Base-by-base conservation (phyloP, 2,329 filamentous ascomycete species). In the Sphaceloma murrayae region DNA sequence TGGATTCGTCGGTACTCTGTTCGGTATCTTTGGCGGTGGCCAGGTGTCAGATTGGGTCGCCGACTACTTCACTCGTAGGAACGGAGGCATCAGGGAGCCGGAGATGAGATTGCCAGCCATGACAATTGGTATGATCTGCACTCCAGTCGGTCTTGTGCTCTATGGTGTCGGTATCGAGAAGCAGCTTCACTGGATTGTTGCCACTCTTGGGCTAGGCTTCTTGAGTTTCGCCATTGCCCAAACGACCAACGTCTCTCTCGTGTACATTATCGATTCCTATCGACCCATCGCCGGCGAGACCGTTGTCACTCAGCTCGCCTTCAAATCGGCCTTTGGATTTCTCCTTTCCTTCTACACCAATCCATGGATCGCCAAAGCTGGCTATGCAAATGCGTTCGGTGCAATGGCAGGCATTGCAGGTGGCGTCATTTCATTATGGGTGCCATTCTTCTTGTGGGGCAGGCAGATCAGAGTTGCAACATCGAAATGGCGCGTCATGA, bases 291-390 rank as follows among this genome's bases (percentile, higher is more conserved):
- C 73, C 3, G 74, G 73, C 5, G 75, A 78, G 54, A 61, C 74
- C 8, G 68, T 68, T 0, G 58, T 78, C 14, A 66, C 73, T 0
- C 66, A 73, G 18, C 50, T 52, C 8, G 51, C 47, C 7, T 52
- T 50, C 43, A 49, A 51, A 24, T 48, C 71, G 11, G 55, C 68
- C 5, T 76, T 78, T 52, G 74, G 73, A 3, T 78, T 78, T 54
- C 59, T 77, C 1, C 62, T 78, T 1, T 73, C 69, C 0, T 78
- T 78, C 53, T 77, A 77, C 54, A 77, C 72, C 1, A 78, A 78
- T 52, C 67, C 71, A 0, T 78, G 74, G 74, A 67, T 78, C 27
- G 58, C 62, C 5, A 21, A 63, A 46, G 57, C 58, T 1, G 75
- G 74, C 1, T 77, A 77, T 51, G 49, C 61, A 9, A 59, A 65